phyloP scores from a whole-genome alignment of 2,329 filamentous ascomycete genomes.

The Penicillium sp. region DNA sequence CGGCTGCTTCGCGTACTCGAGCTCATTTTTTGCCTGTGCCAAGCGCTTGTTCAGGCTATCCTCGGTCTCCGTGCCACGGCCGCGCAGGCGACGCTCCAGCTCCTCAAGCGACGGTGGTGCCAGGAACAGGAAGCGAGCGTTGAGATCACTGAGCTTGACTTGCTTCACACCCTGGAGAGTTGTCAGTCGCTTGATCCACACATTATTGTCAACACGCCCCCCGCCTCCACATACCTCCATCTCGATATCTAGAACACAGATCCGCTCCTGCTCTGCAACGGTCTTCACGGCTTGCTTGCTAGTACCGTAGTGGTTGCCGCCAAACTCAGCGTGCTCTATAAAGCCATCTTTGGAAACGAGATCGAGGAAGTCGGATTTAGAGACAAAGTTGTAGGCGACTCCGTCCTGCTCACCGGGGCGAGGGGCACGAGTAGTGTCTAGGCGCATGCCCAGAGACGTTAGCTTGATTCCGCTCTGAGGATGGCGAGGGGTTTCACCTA shows the following conservation, averaged over 20 bases:
- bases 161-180: slow-evolving; percentile 75
- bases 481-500: slow-evolving; percentile 1
- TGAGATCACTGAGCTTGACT: slow-evolving; percentile 71
- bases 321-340: slow-evolving; percentile 83
- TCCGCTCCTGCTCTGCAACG: slow-evolving; percentile 66
- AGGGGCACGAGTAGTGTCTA: slow-evolving; percentile 76
- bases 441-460: neutral
- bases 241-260: slow-evolving; percentile 91
- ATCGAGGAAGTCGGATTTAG: slow-evolving; percentile 63
- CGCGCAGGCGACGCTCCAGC: slow-evolving; percentile 71
- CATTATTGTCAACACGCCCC: neutral
- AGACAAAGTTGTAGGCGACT: slow-evolving; percentile 77
- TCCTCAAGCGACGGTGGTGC: slow-evolving; percentile 72
- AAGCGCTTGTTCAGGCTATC: slow-evolving; percentile 68
- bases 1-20: slow-evolving; percentile 67
- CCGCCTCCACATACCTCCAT: slow-evolving; percentile 68
- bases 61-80: slow-evolving; percentile 75
- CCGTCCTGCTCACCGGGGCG: slow-evolving; percentile 73
- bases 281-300: slow-evolving; percentile 75
- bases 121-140: slow-evolving; percentile 80
- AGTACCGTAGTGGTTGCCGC: slow-evolving; percentile 84
- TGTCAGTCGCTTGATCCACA: neutral
- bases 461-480: slow-evolving; percentile 16
- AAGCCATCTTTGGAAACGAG: slow-evolving; percentile 71
- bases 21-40: slow-evolving; percentile 68